Evolutionary conservation across 2,329 filamentous ascomycete genomes (phyloP).

Genomic region (Colletotrichum sp.): DNA sequence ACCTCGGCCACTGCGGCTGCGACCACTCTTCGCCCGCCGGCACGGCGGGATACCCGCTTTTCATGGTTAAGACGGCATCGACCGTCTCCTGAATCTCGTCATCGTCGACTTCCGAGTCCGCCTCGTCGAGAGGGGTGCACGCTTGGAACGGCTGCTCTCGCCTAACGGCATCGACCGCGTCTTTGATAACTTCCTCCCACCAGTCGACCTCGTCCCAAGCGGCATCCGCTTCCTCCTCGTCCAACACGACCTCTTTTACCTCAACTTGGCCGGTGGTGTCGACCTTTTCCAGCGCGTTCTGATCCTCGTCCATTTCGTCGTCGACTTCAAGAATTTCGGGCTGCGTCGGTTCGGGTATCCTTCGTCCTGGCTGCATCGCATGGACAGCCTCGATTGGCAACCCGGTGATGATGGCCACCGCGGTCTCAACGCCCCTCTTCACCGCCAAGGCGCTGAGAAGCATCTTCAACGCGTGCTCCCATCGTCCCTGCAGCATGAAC

Average conservation of each 20-base stretch:
- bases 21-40: constrained; percentile 16
- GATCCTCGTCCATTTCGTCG: not conserved
- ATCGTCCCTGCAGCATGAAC: constrained; percentile 18
- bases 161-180: constrained; percentile 16
- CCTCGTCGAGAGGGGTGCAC: constrained; percentile 14
- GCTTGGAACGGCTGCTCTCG: constrained; percentile 12
- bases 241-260: not conserved
- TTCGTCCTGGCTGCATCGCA: not conserved
- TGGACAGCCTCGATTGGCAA: constrained; percentile 5
- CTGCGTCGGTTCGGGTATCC: not conserved
- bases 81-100: constrained; percentile 15
- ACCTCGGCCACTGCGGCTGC: constrained; percentile 14
- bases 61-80: constrained; percentile 9
- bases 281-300: not conserved
- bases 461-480: constrained; percentile 19
- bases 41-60: constrained; percentile 8
- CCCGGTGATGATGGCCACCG: constrained; percentile 4
- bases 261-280: not conserved
- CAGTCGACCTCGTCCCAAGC: constrained; percentile 16
- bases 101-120: constrained; percentile 17
- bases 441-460: constrained; percentile 15
- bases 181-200: constrained; percentile 18
- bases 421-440: constrained; percentile 6
- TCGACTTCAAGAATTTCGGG: not conserved
- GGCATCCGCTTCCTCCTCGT: not conserved